A percentile compares a stretch with the other conserved stretches of the same genome.
Conservation (phyloP, 2,329 filamentous ascomycete genomes). For the Orbilia brochopaga region DNA sequence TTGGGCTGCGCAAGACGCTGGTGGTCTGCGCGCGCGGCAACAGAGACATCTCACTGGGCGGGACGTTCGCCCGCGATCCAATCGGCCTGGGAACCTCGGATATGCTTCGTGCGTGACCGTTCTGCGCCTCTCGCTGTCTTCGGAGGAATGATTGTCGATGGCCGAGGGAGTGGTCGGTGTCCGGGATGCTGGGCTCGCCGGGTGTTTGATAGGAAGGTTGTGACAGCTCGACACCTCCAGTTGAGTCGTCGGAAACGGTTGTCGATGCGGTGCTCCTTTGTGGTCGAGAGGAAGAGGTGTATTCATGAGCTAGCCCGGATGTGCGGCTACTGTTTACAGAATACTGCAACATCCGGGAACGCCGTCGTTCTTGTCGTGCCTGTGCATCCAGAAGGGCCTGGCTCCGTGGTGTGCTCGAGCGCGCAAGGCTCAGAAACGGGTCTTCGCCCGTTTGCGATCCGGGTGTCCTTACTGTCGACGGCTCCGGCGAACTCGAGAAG, state of each 20-base stretch:
- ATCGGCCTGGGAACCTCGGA: conserved; percentile 48
- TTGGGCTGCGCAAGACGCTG: conserved; percentile 31
- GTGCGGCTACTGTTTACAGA: conserved; percentile 51
- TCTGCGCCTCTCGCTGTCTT: conserved; percentile 35
- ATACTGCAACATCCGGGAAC: conserved; percentile 48
- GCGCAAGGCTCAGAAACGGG: conserved; percentile 54
- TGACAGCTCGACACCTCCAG: conserved; percentile 35
- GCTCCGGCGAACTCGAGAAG: conserved; percentile 28
- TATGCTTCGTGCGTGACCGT: conserved; percentile 42
- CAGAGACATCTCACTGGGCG: conserved; percentile 31
- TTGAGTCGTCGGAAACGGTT: conserved; percentile 45
- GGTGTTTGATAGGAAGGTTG: conserved; percentile 39
- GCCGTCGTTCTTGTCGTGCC: conserved; percentile 39
- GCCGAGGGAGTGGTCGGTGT: conserved; percentile 32
- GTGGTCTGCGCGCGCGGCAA: conserved; percentile 38
- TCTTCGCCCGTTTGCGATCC: conserved; percentile 51
- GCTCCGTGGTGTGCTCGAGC: conserved; percentile 52
- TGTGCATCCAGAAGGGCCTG: conserved; percentile 46
- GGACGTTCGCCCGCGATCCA: conserved; percentile 46
- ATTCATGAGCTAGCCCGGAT: conserved; percentile 51
- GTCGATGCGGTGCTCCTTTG: conserved; percentile 38
- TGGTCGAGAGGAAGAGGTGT: conserved; percentile 21
- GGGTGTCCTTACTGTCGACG: conserved; percentile 24
- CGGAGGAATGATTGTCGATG: conserved; percentile 42
- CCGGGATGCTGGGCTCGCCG: conserved; percentile 13